phyloP scores from a whole-genome alignment of 768 basidiomycete genomes.

The Lactarius tabidus region DNA sequence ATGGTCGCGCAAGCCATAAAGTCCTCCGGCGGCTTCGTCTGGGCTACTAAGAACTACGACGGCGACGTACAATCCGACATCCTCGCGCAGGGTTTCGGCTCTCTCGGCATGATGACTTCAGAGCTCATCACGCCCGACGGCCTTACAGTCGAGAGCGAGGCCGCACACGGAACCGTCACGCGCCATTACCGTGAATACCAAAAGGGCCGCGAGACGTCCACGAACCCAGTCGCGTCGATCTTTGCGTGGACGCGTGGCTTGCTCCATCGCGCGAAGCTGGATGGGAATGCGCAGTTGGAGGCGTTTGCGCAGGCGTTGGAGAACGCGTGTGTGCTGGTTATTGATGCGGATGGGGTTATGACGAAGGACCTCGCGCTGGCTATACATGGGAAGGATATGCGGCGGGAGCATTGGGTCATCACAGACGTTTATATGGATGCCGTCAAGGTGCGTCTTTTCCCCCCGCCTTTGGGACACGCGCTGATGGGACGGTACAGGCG shows the following conservation, averaged over 20 bases:
- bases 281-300: constrained; percentile 69
- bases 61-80: constrained; percentile 78
- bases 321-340: constrained; percentile 83
- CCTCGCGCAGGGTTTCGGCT: constrained; percentile 96
- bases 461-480: background rate
- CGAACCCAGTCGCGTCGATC: constrained; percentile 97
- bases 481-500: background rate
- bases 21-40: constrained; percentile 80
- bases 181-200: constrained; percentile 97
- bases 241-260: constrained; percentile 98
- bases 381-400: constrained; percentile 88
- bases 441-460: constrained; percentile 61
- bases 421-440: constrained; percentile 92
- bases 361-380: constrained; percentile 95
- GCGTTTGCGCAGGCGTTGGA: constrained; percentile 80
- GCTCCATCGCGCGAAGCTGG: constrained; percentile 88
- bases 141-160: constrained; percentile 88
- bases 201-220: constrained; percentile 96
- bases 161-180: constrained; percentile 94
- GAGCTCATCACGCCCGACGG: constrained; percentile 96
- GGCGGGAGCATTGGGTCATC: constrained; percentile 94
- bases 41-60: constrained; percentile 65
- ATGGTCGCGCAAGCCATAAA: constrained; percentile 99
- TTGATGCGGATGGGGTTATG: constrained; percentile 88
- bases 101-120: constrained; percentile 96